A percentile compares a stretch with the other conserved stretches of the same genome.
These are phyloP conservation scores for Candida orba DNA, from an alignment of 805 yeast genomes.

Conservation along the genomic window DNA sequence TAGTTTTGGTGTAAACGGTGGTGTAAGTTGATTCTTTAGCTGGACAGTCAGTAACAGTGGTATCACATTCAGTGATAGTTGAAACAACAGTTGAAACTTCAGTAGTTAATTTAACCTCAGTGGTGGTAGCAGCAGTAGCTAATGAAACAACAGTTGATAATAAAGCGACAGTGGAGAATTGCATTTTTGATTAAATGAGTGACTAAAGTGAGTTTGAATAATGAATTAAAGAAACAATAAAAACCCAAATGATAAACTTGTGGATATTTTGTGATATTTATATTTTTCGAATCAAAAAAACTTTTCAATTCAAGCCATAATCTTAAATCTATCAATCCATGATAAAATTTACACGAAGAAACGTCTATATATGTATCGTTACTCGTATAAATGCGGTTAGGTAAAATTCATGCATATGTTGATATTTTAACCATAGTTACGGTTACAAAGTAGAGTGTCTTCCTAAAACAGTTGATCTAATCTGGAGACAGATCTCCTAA, in stretches of 20 bases:
- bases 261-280: not conserved
- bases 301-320: too few species aligned
- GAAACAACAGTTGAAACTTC: slow-evolving; percentile 5
- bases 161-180: slow-evolving; percentile 25
- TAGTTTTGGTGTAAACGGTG: not conserved
- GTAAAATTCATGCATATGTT: too few species aligned
- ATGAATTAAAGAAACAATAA: slow-evolving; percentile 1
- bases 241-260: too few species aligned
- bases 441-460: too few species aligned
- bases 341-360: too few species aligned
- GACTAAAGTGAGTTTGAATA: slow-evolving; percentile 21
- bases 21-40: slow-evolving; percentile 1
- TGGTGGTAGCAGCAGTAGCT: slow-evolving; percentile 17
- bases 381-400: too few species aligned
- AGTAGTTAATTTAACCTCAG: slow-evolving; percentile 3
- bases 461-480: too few species aligned
- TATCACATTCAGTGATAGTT: slow-evolving; percentile 13
- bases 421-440: too few species aligned
- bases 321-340: not conserved
- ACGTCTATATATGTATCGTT: too few species aligned
- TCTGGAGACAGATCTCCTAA: too few species aligned
- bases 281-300: not conserved
- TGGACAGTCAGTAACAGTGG: slow-evolving; percentile 11
- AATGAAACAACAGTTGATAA: slow-evolving; percentile 21
- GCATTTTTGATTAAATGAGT: slow-evolving; percentile 23